Conservation (phyloP, 371 early-diverging fungal genomes). For the Mortierella sp. region DNA sequence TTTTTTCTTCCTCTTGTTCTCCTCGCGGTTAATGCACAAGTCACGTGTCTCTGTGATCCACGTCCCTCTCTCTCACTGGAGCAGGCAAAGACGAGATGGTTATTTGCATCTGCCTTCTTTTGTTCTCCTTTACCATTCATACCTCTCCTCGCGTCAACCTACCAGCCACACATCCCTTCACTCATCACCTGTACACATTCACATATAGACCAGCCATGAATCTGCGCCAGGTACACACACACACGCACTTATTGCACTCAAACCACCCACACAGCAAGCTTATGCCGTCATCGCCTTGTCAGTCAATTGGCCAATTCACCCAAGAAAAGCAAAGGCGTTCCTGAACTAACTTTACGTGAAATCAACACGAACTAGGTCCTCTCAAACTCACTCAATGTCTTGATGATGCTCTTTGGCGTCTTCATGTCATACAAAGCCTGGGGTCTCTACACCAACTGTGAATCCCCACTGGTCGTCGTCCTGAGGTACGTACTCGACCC, state of each 20-base stretch:
- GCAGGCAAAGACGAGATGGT: not conserved
- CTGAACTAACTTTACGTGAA: not conserved
- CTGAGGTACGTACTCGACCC: conserved; percentile 67
- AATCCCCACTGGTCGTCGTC: conserved; percentile 99
- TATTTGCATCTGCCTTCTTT: not conserved
- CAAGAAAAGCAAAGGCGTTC: not conserved
- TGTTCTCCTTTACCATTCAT: not conserved
- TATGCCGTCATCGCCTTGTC: not conserved
- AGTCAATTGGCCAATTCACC: not conserved
- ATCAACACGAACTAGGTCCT: conserved; percentile 34
- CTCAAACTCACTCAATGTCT: conserved; percentile 83
- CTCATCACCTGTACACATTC: not conserved
- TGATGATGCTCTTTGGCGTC: conserved; percentile 90
- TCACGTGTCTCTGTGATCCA: conserved; percentile 11
- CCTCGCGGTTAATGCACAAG: not conserved
- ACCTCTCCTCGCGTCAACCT: not conserved
- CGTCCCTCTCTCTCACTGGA: not conserved
- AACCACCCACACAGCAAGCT: too few species aligned
- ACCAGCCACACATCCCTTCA: not conserved
- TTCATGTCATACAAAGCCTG: conserved; percentile 98
- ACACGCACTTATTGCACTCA: not conserved
- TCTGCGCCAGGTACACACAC: conserved; percentile 30
- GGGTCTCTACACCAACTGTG: conserved; percentile 90
- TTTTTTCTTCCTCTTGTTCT: not conserved
- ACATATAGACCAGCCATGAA: conserved; percentile 19